phyloP scores from a whole-genome alignment of 768 basidiomycete genomes.

The Tephrocybe sp. region DNA sequence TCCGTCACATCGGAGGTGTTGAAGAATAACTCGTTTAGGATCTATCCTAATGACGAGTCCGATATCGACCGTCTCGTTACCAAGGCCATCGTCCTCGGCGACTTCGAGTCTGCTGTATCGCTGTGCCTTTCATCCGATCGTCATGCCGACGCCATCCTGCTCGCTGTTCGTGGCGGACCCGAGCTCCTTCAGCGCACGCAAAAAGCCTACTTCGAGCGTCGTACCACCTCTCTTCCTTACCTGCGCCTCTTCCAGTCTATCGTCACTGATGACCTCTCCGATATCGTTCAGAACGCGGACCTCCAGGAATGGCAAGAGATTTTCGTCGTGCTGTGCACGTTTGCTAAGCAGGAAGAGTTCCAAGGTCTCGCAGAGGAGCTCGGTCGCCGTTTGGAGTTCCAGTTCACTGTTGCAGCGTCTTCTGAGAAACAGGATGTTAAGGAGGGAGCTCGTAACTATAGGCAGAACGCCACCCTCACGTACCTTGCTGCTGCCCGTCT shows the following conservation, averaged over 20 bases:
- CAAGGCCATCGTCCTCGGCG: slow-evolving; percentile 92
- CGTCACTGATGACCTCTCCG: slow-evolving; percentile 86
- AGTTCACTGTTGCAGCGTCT: slow-evolving; percentile 57
- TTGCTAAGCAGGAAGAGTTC: slow-evolving; percentile 84
- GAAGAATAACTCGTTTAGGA: slow-evolving; percentile 84
- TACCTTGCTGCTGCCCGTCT: slow-evolving; percentile 90
- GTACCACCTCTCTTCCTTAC: slow-evolving; percentile 75
- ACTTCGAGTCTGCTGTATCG: slow-evolving; percentile 89
- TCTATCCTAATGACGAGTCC: slow-evolving; percentile 84
- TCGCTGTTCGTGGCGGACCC: slow-evolving; percentile 87
- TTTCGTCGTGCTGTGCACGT: slow-evolving; percentile 95
- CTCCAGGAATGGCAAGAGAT: slow-evolving; percentile 94
- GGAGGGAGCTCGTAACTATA: slow-evolving; percentile 46
- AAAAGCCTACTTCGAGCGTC: slow-evolving; percentile 88
- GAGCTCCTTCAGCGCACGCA: slow-evolving; percentile 87
- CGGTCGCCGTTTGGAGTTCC: slow-evolving; percentile 86
- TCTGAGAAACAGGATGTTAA: slow-evolving; percentile 43
- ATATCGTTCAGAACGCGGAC: slow-evolving; percentile 96
- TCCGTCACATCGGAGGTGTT: slow-evolving; percentile 71
- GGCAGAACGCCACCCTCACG: slow-evolving; percentile 89
- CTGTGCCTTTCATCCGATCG: slow-evolving; percentile 86
- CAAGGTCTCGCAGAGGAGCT: slow-evolving; percentile 86
- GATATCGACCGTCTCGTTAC: slow-evolving; percentile 88
- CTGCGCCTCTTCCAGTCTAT: slow-evolving; percentile 94
- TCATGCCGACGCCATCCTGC: slow-evolving; percentile 91